These are phyloP conservation scores for Malus sieversii DNA, from an alignment of 306 rosid genomes.

Conservation along the genomic window DNA sequence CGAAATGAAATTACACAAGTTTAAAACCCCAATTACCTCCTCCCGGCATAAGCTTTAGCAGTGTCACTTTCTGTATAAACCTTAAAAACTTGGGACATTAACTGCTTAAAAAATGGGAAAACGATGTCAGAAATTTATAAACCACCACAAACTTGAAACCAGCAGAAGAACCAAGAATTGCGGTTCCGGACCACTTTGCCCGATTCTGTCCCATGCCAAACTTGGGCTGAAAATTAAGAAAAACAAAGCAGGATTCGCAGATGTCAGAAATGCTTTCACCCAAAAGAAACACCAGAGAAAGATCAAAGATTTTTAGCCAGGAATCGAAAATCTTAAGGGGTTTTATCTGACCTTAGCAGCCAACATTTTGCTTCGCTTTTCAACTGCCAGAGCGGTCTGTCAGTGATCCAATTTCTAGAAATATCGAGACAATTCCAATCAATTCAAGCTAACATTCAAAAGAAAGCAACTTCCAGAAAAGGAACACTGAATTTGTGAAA, in stretches of 20 bases:
- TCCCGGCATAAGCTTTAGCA: slow-evolving; percentile 26
- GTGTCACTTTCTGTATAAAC: background rate
- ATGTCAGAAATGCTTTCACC: background rate
- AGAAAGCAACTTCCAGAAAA: background rate
- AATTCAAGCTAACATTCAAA: background rate
- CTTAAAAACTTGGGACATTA: too few relatives aligned
- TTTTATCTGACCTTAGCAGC: slow-evolving; percentile 18
- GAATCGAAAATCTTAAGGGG: background rate
- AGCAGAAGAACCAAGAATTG: background rate
- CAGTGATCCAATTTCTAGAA: background rate
- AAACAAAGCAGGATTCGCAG: background rate
- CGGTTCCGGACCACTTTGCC: slow-evolving; percentile 22
- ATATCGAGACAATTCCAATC: background rate
- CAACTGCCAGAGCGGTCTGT: background rate
- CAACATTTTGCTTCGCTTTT: slow-evolving; percentile 11
- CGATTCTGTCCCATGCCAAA: slow-evolving; percentile 23
- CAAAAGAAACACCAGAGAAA: background rate
- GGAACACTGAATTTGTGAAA: background rate
- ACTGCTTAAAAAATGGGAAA: too few relatives aligned
- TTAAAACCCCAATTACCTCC: slow-evolving; percentile 22
- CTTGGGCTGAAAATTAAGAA: slow-evolving; percentile 34
- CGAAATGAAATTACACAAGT: background rate
- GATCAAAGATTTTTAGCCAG: background rate
- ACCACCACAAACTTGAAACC: background rate
- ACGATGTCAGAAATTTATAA: background rate